Evolutionary conservation across 441 rosid genomes (phyloP), one percentile per base, ranked within the genome.

Genomic region (Geranium incanum): DNA sequence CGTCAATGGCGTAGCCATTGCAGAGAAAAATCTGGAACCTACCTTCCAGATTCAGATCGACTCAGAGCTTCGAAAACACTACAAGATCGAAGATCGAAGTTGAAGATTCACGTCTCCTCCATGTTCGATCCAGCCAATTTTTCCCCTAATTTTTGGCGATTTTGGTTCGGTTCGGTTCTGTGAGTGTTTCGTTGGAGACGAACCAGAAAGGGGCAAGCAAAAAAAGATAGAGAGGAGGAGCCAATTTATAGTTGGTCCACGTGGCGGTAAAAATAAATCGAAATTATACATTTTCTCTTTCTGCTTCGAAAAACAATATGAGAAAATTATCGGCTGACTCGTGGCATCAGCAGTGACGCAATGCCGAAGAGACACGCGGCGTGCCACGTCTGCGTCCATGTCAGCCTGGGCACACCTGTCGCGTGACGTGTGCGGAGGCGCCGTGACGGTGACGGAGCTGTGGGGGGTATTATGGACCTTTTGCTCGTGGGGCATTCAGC

Each of bases 1-100:
- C 64, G 64, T 57, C 23, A 57, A 57, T n/a, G 64, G 64, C 5
- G 64, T 57, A 6, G 64, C 18, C 64, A 57, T 57, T 43, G 50
- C 11, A n/a, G 19, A 6, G 19, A 11, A 13, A 11, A 43, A 43
- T 7, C 50, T 43, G 64, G 19, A 19, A n/a, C 15, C 3, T 57
- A 12, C 64, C 19, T 3, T 7, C 0, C 62, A 55, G 64, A 57
- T 57, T 57, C 64, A 19, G 50, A 43, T 6, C 50, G 11, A 43
- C 11, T 11, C 50, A 43, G 57, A 48, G 23, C 15, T 57, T 19
- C 64, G 23, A 11, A 57, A 57, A 57, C 64, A 2, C 19, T n/a
- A 57, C 18, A 57, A n/a, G 64, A 6, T 43, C 50, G 50, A 43
- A 43, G 50, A 28, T 28, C 3, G 33, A 28, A 28, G 33, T 28